These are phyloP conservation scores for Samsoniella hepiali DNA, from an alignment of 2,329 filamentous ascomycete genomes.

Conservation along the genomic window DNA sequence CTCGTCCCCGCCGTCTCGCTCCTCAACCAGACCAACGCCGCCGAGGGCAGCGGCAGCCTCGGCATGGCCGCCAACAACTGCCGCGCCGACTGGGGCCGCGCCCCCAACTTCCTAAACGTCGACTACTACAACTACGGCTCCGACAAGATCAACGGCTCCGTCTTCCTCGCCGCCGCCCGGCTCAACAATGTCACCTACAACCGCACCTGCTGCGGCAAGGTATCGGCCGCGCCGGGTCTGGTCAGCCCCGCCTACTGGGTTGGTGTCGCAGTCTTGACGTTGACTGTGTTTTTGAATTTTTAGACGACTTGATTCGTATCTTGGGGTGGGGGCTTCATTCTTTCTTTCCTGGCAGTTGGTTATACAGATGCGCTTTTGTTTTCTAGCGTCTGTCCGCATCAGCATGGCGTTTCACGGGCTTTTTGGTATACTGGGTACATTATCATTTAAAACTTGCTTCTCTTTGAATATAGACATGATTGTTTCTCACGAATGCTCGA, in stretches of 20 bases:
- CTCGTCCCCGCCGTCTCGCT: slow-evolving; percentile 69
- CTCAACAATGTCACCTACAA: slow-evolving; percentile 72
- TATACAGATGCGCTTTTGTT: neutral
- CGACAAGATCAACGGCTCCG: slow-evolving; percentile 57
- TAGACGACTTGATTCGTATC: neutral
- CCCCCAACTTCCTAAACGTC: slow-evolving; percentile 77
- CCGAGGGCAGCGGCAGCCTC: slow-evolving; percentile 62
- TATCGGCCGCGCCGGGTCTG: slow-evolving; percentile 29
- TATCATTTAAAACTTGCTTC: neutral
- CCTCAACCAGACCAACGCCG: slow-evolving; percentile 70
- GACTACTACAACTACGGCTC: slow-evolving; percentile 76
- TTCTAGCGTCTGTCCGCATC: slow-evolving; percentile 6
- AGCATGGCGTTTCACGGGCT: slow-evolving; percentile 11
- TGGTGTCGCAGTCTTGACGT: slow-evolving; percentile 23
- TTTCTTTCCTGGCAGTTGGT: neutral
- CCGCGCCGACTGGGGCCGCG: slow-evolving; percentile 56
- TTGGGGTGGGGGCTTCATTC: neutral
- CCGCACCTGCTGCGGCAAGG: slow-evolving; percentile 51
- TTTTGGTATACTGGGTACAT: neutral
- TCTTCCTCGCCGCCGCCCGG: slow-evolving; percentile 69
- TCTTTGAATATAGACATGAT: neutral
- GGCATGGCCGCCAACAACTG: slow-evolving; percentile 65
- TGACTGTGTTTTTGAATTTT: slow-evolving; percentile 22
- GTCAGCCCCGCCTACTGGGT: slow-evolving; percentile 20
- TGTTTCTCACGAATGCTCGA: neutral